These are phyloP conservation scores for Gymnopilus dilepis DNA, from an alignment of 768 basidiomycete genomes.

Conservation along the genomic window DNA sequence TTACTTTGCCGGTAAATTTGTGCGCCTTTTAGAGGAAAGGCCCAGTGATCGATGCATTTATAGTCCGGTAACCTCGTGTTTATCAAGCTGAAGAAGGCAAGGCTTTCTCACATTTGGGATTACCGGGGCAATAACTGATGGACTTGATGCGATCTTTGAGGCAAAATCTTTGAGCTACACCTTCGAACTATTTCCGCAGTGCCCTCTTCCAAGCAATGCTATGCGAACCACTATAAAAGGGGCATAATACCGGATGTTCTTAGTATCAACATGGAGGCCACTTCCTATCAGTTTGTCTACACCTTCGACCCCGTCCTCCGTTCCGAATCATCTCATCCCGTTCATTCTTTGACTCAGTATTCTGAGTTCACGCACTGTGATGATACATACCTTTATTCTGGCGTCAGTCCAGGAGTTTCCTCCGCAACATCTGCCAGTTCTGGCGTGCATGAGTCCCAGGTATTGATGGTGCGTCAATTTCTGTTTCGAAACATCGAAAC, in stretches of 20 bases:
- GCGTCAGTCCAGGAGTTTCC: not conserved
- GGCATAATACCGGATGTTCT: not conserved
- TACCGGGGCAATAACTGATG: not conserved
- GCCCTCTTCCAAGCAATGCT: not conserved
- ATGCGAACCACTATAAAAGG: not conserved
- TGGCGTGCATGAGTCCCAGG: not conserved
- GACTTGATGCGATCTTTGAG: not conserved
- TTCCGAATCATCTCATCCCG: not conserved
- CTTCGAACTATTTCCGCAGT: not conserved
- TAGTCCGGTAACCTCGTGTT: not conserved
- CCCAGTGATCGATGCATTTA: not conserved
- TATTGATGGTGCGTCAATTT: not conserved
- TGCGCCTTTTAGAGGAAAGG: not conserved
- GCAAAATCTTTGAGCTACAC: not conserved
- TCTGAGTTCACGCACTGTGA: not conserved
- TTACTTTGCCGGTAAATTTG: no score
- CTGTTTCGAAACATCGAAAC: not conserved
- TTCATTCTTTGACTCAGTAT: not conserved
- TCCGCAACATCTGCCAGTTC: not conserved
- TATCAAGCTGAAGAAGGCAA: not conserved
- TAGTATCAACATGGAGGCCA: no score
- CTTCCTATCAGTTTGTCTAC: no score
- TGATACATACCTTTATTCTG: not conserved
- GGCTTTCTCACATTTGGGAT: not conserved
- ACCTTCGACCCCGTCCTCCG: not conserved